Evolutionary conservation across 2,329 filamentous ascomycete genomes (phyloP), one percentile per base, ranked within the genome.

Genomic region (Endoconidiophora polonica): DNA sequence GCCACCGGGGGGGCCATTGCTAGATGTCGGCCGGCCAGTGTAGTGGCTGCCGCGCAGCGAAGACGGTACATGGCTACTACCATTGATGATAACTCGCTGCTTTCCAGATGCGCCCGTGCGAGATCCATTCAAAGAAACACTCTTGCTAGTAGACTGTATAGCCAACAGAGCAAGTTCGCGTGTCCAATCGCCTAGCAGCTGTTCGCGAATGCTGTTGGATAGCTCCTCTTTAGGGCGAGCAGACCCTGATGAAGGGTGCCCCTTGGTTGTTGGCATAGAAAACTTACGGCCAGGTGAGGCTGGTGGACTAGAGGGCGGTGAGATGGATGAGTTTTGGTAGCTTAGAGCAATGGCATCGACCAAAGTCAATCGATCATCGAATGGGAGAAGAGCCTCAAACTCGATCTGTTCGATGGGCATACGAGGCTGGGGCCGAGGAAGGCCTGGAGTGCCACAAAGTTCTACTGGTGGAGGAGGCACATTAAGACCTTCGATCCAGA

Each of bases 121-220:
- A 1, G 86, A 93, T 20, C 86, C 86, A 49, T 71, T 83, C 49
- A 93, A 67, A 3, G 86, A 94, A 10, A 76, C 75, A 0, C 83
- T 77, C 57, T 81, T 84, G 57, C 79, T 79, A 46, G 71, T 75
- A 50, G 83, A 77, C 53, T 83, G 77, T 45, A 85, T 72, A 37
- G 76, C 71, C 9, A 79, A 74, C 48, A 91, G 67, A 29, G 83
- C 83, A 12, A 70, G 66, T 20, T 94, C 87, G 59, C 80, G 79
- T 38, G 78, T 82, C 90, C 90, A 95, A 44, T 84, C 76, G 18
- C 75, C 69, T 52, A 86, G 67, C 74, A 95, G 84, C 56, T 85
- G 75, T 54, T 91, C 84, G 56, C 74, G 78, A 57, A 86, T 76
- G 24, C 69, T 71, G 14, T 68, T 62, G 0, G 86, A 83, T 2